Evolutionary conservation across 805 yeast species (phyloP), one percentile per base, ranked within the genome.

Genomic region (Candida oleophila): DNA sequence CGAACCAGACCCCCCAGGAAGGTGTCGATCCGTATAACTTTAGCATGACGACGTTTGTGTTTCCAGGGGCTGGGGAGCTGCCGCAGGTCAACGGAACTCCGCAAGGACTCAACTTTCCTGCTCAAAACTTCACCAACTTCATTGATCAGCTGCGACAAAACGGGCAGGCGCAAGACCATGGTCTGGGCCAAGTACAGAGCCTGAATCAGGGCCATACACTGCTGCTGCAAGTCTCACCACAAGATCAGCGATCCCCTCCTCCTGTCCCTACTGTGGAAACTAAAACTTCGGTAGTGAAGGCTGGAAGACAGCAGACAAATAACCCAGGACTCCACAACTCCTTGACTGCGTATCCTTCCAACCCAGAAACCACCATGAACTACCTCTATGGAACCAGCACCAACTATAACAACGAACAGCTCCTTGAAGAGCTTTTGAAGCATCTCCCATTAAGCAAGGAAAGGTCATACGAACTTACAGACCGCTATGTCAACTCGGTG

Each of bases 401-500:
- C 5, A 60, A 66, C 50, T 68, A 68, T 47, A 68, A 64, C 37
- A 70, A 69, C 47, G 65, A 58, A 5, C 54, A 63, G 41, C 52
- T 71, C 8, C 50, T 67, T 15, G 64, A 58, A 22, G 74, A 71
- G 49, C 58, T 80, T 12, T 54, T 65, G n/a, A 60, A 65, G 7
- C 75, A 71, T 47, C 52, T 80, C 12, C 85, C 85, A 1, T 57
- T 47, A 12, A 56, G 73, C 1, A 68, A 62, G 39, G 73, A 68
- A 41, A 65, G 76, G 34, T 73, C 81, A 0, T 73, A 65, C 52
- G 78, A 73, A 45, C 61, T 80, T 37, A 62, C 79, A 2, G 70
- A 73, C 32, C 63, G 83, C 22, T 81, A 76, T 52, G 57, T 74
- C 9, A 73, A 71, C 42, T 76, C 82, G 0, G 80, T 81, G 12